Evolutionary conservation across 2,329 filamentous ascomycete genomes (phyloP).

Genomic region (Pseudopyrenochaeta lycopersici): DNA sequence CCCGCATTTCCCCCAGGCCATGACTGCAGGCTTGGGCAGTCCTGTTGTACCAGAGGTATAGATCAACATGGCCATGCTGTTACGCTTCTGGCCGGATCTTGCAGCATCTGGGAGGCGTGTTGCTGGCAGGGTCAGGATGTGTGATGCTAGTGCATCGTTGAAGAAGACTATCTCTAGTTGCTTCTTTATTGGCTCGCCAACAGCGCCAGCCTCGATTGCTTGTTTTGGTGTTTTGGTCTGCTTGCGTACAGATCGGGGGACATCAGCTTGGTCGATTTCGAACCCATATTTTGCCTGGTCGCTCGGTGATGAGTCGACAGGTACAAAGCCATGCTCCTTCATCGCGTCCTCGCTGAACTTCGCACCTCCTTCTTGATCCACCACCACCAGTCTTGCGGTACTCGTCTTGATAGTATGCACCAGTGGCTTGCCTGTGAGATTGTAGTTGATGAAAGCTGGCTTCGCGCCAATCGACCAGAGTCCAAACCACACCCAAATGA

Average conservation of each 20-base stretch:
- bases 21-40: constrained; percentile 46
- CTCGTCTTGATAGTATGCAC: constrained; percentile 66
- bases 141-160: constrained; percentile 32
- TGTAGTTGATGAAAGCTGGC: constrained; percentile 52
- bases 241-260: constrained; percentile 27
- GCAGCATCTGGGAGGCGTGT: constrained; percentile 40
- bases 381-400: constrained; percentile 64
- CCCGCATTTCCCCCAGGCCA: constrained; percentile 38
- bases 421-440: constrained; percentile 46
- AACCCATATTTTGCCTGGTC: constrained; percentile 33
- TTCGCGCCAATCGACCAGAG: constrained; percentile 50
- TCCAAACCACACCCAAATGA: constrained; percentile 50
- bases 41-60: constrained; percentile 52
- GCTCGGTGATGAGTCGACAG: constrained; percentile 3
- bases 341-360: constrained; percentile 40
- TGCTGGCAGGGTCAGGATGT: constrained; percentile 39
- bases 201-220: constrained; percentile 11
- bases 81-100: constrained; percentile 31
- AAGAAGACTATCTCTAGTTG: constrained; percentile 44
- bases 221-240: constrained; percentile 21
- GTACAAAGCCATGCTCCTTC: constrained; percentile 40
- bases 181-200: constrained; percentile 20
- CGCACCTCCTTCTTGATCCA: constrained; percentile 61
- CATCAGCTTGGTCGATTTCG: constrained; percentile 27
- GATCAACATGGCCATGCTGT: constrained; percentile 48